Evolutionary conservation across 1,139 yeast genomes (phyloP), one percentile per base, ranked within the genome.

Genomic region (Blastobotrys ciferrii): DNA sequence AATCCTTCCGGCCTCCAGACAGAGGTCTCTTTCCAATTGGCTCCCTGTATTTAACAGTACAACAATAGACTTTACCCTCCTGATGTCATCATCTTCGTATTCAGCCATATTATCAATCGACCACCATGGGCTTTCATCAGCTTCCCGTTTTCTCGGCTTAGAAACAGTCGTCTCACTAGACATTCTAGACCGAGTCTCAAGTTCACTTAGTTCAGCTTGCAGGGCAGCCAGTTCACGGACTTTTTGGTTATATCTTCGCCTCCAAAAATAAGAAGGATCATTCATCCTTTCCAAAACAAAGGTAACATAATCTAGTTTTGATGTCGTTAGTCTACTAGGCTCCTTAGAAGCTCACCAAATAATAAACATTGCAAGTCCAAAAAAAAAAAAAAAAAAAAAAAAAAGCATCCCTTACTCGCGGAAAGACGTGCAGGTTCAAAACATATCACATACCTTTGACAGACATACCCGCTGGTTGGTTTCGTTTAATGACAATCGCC

Each of bases 201-300:
- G 38, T 3, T 32, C 38, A 14, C 13, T 37, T 2, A 48, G 30
- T 15, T 25, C 32, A 18, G 17, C 37, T n/a, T 32, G 19, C 30
- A 48, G 40, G 11, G 19, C 39, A n/a, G 40, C 25, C 2, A 52
- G 41, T 17, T 50, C 51, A 3, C 19, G 30, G 2, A 36, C 12
- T 17, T 49, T 37, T 17, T 43, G 15, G 28, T 48, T 48, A 38
- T 52, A 50, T 12, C 53, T 42, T 4, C 37, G 32, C 7, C 55
- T 45, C 57, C 57, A 53, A 42, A 51, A 53, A 23, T 38, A 48
- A 1, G 55, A 43, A 7, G 43, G 44, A 28, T 52, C 55, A 13
- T 35, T 40, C n/a, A 18, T 14, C 18, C 41, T 32, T n/a, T 25
- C 23, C 11, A 23, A 12, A 12, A 42, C 35, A 12, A 7, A 14